Conservation (phyloP, 1,139 yeast genomes). For the Taphrina betulina region DNA sequence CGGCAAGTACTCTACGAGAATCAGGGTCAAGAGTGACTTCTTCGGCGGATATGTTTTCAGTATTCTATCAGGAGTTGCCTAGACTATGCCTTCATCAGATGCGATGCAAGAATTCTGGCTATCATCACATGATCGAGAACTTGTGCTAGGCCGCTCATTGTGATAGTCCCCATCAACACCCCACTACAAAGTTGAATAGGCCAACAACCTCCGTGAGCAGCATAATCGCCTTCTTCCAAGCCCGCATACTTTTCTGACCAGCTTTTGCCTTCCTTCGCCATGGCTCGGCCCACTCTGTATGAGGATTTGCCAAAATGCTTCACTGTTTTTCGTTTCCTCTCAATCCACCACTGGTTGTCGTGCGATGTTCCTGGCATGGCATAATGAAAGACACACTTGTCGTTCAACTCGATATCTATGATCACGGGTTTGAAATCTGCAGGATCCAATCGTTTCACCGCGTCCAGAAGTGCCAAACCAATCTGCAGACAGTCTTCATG, state of each 20-base stretch:
- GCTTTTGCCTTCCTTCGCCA: conserved; percentile 1
- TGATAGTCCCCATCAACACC: conserved; percentile 15
- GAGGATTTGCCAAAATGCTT: conserved; percentile 35
- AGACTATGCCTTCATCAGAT: no score
- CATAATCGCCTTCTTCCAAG: conserved; percentile 9
- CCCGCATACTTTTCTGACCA: conserved; percentile 21
- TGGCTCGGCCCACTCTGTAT: conserved; percentile 8
- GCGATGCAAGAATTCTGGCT: neutral
- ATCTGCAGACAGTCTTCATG: neutral
- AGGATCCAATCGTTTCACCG: neutral
- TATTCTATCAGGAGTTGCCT: no score
- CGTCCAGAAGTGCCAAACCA: neutral
- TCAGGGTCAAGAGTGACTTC: no score
- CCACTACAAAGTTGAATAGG: conserved; percentile 5
- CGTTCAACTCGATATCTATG: conserved; percentile 35
- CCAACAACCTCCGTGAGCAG: conserved; percentile 31
- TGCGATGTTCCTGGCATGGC: conserved; percentile 36
- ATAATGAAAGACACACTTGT: conserved; percentile 33
- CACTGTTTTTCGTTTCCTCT: conserved; percentile 36
- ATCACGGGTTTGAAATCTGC: conserved; percentile 32
- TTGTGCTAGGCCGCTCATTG: conserved; percentile 27
- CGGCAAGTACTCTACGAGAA: no score
- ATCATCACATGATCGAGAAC: conserved; percentile 14
- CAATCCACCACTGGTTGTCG: conserved; percentile 37
- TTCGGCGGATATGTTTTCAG: no score